These are phyloP conservation scores for Aspergillus neoniger DNA, from an alignment of 2,329 filamentous ascomycete genomes.

Conservation along the genomic window DNA sequence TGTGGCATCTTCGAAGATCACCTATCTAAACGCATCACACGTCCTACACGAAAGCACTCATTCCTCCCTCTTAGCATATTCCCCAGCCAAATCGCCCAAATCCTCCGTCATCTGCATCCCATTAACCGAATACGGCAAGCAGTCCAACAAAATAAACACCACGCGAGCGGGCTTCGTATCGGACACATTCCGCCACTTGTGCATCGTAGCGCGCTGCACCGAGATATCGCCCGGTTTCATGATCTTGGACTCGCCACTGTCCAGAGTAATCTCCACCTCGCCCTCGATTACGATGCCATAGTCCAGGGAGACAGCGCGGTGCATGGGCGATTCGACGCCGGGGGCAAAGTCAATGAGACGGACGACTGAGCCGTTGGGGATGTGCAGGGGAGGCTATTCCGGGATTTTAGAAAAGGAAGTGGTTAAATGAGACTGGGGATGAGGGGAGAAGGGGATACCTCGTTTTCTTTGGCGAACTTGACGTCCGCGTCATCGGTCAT, in stretches of 20 bases:
- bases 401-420: neutral
- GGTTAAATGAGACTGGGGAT: neutral
- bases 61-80: neutral
- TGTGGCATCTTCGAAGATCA: too few species aligned
- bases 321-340: neutral
- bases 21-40: too few species aligned
- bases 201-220: conserved; percentile 2
- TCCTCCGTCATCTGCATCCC: neutral
- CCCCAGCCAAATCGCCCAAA: conserved; percentile 3
- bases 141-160: neutral
- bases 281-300: neutral
- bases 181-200: conserved; percentile 6
- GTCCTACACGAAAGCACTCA: too few species aligned
- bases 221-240: conserved; percentile 4
- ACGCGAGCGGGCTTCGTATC: neutral
- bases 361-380: neutral
- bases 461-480: neutral
- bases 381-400: neutral
- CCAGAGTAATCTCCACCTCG: conserved; percentile 3
- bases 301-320: neutral
- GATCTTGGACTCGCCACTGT: conserved; percentile 6
- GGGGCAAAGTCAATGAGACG: conserved; percentile 7
- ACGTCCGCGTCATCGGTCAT: conserved; percentile 4
- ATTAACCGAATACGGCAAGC: neutral
- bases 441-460: neutral